These are phyloP conservation scores for Suillus spraguei DNA, from an alignment of 768 basidiomycete genomes.

Conservation along the genomic window DNA sequence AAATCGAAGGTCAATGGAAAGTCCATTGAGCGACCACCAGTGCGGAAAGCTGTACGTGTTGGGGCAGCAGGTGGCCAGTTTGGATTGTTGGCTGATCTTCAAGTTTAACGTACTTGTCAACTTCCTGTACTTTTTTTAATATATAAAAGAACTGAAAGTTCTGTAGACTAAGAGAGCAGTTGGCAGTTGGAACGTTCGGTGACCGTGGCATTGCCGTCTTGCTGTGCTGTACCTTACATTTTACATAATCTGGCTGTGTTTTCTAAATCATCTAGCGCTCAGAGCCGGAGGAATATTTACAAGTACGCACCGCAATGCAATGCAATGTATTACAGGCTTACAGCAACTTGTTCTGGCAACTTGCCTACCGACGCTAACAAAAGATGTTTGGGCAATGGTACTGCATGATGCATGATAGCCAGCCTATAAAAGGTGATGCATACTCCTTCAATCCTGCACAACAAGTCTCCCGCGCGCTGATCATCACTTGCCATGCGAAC, in stretches of 20 bases:
- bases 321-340: no score
- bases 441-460: not conserved
- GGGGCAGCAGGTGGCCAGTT: constrained; percentile 37
- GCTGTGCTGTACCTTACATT: no score
- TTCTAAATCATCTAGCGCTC: no score
- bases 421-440: not conserved
- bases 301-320: no score
- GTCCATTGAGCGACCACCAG: constrained; percentile 8
- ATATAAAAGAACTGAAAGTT: not conserved
- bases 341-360: no score
- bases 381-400: not conserved
- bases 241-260: no score
- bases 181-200: not conserved
- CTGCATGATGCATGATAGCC: no score
- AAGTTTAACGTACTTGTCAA: constrained; percentile 27
- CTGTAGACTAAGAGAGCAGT: not conserved
- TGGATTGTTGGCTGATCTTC: constrained; percentile 43
- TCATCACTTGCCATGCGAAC: not conserved
- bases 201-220: no score
- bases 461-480: not conserved
- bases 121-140: not conserved
- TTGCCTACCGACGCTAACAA: not conserved
- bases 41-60: constrained; percentile 27
- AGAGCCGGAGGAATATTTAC: no score
- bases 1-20: constrained; percentile 29